phyloP scores from a whole-genome alignment of 495 filamentous ascomycete genomes.

The Terfezia boudieri region DNA sequence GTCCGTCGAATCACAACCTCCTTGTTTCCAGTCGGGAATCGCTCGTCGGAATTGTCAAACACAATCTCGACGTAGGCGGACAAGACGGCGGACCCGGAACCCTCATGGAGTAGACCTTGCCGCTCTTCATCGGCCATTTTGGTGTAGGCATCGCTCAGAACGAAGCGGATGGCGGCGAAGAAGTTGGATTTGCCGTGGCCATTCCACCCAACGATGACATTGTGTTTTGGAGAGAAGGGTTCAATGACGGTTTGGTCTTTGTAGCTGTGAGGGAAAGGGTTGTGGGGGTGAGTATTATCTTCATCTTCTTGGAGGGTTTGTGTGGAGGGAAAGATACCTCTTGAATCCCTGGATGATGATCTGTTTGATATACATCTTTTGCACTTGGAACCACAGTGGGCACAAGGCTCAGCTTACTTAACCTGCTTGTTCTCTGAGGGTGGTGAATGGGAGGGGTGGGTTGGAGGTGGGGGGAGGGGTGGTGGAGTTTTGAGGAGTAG shows the following conservation, averaged over 20 bases:
- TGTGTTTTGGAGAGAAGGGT: slow-evolving; percentile 91
- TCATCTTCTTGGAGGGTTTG: background rate
- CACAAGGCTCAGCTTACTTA: too few relatives aligned
- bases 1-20: slow-evolving; percentile 80
- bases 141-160: slow-evolving; percentile 91
- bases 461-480: too few relatives aligned
- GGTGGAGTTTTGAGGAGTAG: too few relatives aligned
- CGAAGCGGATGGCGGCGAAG: slow-evolving; percentile 97
- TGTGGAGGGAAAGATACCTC: slow-evolving; percentile 33
- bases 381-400: background rate
- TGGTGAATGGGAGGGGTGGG: too few relatives aligned
- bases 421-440: too few relatives aligned
- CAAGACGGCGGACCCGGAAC: slow-evolving; percentile 93
- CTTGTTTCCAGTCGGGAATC: slow-evolving; percentile 81
- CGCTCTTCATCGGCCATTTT: slow-evolving; percentile 93
- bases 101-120: slow-evolving; percentile 85
- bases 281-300: background rate
- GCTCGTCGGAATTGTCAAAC: slow-evolving; percentile 92
- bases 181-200: slow-evolving; percentile 99
- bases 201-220: slow-evolving; percentile 98
- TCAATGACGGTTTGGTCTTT: slow-evolving; percentile 98
- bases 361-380: slow-evolving; percentile 95
- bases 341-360: slow-evolving; percentile 99
- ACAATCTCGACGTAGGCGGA: slow-evolving; percentile 97
- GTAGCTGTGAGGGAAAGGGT: slow-evolving; percentile 38